Evolutionary conservation across 2,329 filamentous ascomycete genomes (phyloP).

Genomic region (Phyllosticta citribraziliensis): DNA sequence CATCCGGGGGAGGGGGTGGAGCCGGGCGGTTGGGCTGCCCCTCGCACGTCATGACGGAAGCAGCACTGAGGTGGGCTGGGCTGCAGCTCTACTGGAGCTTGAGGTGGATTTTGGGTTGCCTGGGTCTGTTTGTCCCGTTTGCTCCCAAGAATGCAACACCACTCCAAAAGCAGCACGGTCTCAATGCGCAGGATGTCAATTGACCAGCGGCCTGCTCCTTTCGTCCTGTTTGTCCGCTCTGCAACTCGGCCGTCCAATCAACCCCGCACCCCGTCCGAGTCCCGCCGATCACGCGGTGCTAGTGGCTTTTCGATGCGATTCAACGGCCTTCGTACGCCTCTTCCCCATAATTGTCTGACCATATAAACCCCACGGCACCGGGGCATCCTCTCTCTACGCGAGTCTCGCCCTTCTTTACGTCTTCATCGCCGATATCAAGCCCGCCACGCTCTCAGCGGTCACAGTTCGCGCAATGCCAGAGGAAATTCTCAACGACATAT

Average conservation of each 20-base stretch:
- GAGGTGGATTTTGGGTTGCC: neutral
- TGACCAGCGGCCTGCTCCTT: neutral
- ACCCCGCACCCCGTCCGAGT: conserved; percentile 1
- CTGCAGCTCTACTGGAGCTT: neutral
- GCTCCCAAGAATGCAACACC: neutral
- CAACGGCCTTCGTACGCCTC: neutral
- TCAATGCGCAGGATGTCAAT: neutral
- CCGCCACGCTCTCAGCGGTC: neutral
- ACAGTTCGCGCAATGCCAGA: conserved; percentile 32
- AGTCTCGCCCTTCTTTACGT: neutral
- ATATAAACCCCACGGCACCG: conserved; percentile 1
- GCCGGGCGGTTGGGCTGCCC: neutral
- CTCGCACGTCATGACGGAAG: neutral
- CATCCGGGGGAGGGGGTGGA: neutral
- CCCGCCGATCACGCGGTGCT: conserved; percentile 9
- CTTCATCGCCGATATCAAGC: neutral
- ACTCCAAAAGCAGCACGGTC: neutral
- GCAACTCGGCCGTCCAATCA: neutral
- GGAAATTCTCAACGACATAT: conserved; percentile 76
- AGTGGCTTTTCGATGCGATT: conserved; percentile 7
- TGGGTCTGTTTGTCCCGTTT: neutral
- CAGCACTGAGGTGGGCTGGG: too few species aligned
- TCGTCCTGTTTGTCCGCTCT: neutral
- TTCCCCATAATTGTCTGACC: conserved; percentile 2
- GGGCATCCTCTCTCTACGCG: neutral